A percentile compares a stretch with the other conserved stretches of the same genome.
Evolutionary conservation across 1,284 basidiomycete genomes (phyloP).

Genomic region (Tausonia pullulans): DNA sequence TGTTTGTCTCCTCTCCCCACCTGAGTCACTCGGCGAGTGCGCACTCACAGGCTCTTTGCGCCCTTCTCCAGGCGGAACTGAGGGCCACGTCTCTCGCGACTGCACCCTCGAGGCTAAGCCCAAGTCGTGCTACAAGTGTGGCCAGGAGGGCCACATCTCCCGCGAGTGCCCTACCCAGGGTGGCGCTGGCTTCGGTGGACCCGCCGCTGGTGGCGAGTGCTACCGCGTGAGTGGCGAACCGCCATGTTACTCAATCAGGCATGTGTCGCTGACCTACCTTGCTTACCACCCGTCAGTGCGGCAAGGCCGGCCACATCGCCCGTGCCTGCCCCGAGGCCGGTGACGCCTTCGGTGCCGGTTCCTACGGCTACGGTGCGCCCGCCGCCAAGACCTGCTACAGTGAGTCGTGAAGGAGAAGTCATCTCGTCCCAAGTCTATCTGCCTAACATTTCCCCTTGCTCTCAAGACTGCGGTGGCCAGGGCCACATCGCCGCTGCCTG

Average conservation of each 20-base stretch:
- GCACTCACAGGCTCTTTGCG: no score
- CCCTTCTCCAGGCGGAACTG: neutral
- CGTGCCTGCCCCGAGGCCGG: conserved; percentile 20
- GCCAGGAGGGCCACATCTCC: conserved; percentile 16
- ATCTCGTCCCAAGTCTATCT: neutral
- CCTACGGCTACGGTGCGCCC: conserved; percentile 17
- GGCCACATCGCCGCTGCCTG: conserved; percentile 16
- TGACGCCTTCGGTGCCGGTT: conserved; percentile 16
- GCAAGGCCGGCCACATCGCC: conserved; percentile 23
- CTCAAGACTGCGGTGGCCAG: conserved; percentile 11
- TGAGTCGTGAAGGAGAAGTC: neutral
- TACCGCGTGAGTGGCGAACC: conserved; percentile 4
- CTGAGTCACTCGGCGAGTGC: no score
- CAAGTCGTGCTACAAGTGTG: conserved; percentile 22
- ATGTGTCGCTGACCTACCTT: neutral
- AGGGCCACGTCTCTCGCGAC: conserved; percentile 16
- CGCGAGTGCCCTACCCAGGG: conserved; percentile 14
- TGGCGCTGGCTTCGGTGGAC: conserved; percentile 6
- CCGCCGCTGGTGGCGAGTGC: conserved; percentile 11
- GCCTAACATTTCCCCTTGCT: neutral
- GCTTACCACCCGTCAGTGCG: conserved; percentile 17
- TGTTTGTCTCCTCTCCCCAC: conserved; percentile 3
- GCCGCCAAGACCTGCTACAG: conserved; percentile 16
- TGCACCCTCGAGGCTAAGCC: conserved; percentile 16
- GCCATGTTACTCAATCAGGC: neutral